Evolutionary conservation across 2,329 filamentous ascomycete species (phyloP).

Genomic region (Penicillium occitanis): DNA sequence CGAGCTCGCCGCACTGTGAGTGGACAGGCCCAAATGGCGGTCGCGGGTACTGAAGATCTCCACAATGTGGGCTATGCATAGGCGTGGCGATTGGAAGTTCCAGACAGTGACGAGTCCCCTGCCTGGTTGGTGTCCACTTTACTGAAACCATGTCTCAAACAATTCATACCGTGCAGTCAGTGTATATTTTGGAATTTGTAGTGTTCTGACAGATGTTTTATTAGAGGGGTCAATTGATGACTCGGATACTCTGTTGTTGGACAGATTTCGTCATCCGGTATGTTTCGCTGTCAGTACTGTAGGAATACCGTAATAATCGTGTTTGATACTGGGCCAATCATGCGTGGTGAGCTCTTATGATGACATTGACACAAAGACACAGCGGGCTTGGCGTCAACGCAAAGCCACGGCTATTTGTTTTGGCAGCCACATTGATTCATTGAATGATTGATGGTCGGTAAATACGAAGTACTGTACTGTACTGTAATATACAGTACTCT

Average conservation of each 20-base stretch:
- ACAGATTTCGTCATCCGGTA: not conserved
- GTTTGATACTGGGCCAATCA: not conserved
- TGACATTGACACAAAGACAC: not conserved
- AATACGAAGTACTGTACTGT: not conserved
- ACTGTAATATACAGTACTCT: not conserved
- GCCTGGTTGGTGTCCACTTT: constrained; percentile 13
- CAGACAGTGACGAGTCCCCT: constrained; percentile 11
- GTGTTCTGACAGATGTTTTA: not conserved
- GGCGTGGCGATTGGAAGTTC: constrained; percentile 17
- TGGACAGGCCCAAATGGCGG: constrained; percentile 25
- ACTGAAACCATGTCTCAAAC: constrained; percentile 22
- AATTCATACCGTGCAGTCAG: not conserved
- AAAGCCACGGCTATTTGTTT: not conserved
- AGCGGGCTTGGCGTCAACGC: not conserved
- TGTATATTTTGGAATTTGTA: not conserved
- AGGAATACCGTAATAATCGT: not conserved
- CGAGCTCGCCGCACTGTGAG: constrained; percentile 1
- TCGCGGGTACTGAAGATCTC: constrained; percentile 20
- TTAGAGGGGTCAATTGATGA: not conserved
- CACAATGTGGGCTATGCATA: constrained; percentile 24
- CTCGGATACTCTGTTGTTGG: not conserved
- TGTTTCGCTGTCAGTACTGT: not conserved
- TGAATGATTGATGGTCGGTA: not conserved
- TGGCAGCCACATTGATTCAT: not conserved
- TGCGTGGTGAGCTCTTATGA: not conserved